A percentile compares a stretch with the other conserved stretches of the same genome.
These are phyloP conservation scores for Tieghemostelium lacteum DNA, from an alignment of 78 protist species.

Conservation along the genomic window DNA sequence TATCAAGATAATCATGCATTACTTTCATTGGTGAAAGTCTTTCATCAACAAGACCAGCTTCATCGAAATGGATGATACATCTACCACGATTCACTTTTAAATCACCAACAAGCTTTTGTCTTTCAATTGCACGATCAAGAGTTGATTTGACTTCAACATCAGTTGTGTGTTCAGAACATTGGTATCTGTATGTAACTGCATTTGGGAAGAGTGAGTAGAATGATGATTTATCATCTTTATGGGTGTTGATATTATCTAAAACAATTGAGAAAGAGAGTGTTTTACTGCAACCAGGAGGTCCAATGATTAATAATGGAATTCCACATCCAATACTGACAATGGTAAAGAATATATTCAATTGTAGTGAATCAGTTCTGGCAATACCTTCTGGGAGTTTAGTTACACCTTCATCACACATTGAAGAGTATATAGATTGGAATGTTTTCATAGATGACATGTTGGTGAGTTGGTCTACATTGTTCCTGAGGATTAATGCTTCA, in stretches of 20 bases:
- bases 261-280: constrained; percentile 19
- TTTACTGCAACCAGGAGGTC: constrained; percentile 48
- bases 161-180: constrained; percentile 40
- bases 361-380: constrained; percentile 24
- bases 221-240: background rate
- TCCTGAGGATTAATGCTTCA: background rate
- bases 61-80: background rate
- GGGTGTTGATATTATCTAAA: constrained; percentile 64
- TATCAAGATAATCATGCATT: constrained; percentile 50
- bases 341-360: constrained; percentile 20
- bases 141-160: constrained; percentile 43
- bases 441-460: too few relatives aligned
- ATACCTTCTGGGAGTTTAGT: constrained; percentile 36
- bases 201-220: background rate
- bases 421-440: too few relatives aligned
- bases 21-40: constrained; percentile 58
- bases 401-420: too few relatives aligned
- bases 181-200: constrained; percentile 8
- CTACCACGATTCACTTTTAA: too few relatives aligned
- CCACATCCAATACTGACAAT: constrained; percentile 8
- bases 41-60: constrained; percentile 65
- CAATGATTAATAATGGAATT: constrained; percentile 34
- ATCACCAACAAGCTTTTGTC: too few relatives aligned
- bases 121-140: constrained; percentile 10
- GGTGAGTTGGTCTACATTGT: too few relatives aligned